These are phyloP conservation scores for Boletus austroedulis DNA, from an alignment of 1,284 basidiomycete genomes.

Conservation along the genomic window DNA sequence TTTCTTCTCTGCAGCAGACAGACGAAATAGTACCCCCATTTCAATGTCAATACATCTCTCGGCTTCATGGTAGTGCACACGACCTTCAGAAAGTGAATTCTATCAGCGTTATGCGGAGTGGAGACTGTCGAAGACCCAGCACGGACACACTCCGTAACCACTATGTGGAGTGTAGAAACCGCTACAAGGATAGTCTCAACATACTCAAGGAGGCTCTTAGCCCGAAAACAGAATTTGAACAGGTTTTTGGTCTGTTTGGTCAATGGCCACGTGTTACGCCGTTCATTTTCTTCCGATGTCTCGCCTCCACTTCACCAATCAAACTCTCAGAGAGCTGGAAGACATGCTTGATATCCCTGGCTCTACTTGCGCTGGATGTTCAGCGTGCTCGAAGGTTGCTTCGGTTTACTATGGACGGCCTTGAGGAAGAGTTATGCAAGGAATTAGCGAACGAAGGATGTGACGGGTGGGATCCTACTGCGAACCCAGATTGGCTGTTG, in stretches of 20 bases:
- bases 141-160: background rate
- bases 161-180: background rate
- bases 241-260: background rate
- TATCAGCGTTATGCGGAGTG: background rate
- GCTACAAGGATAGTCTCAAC: background rate
- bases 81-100: background rate
- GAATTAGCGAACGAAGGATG: background rate
- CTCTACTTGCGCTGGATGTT: background rate
- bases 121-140: background rate
- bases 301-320: background rate
- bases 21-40: background rate
- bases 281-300: background rate
- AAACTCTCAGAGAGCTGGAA: background rate
- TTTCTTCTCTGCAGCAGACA: background rate
- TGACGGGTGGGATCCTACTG: background rate
- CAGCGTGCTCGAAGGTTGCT: constrained; percentile 2
- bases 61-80: background rate
- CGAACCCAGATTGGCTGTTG: background rate
- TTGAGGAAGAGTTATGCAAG: background rate
- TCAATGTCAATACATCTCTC: background rate
- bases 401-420: background rate
- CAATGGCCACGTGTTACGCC: constrained; percentile 3
- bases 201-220: background rate
- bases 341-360: background rate
- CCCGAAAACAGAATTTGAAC: background rate